phyloP scores from a whole-genome alignment of 805 yeast genomes.

The Kazachstania africana region DNA sequence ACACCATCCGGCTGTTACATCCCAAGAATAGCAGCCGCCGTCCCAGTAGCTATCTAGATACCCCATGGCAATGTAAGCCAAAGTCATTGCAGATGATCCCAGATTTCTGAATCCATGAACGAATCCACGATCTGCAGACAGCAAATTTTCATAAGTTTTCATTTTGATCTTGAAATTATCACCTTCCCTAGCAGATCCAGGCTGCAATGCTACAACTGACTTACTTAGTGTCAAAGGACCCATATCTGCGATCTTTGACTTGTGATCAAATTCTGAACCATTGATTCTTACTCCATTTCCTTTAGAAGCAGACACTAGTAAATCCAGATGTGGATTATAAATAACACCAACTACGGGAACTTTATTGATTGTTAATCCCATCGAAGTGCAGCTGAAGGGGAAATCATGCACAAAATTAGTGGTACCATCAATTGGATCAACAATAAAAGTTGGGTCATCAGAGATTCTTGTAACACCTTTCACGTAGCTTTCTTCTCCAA shows the following conservation, averaged over 20 bases:
- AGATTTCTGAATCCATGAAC: constrained; percentile 62
- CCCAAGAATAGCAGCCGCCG: constrained; percentile 63
- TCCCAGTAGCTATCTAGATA: constrained; percentile 55
- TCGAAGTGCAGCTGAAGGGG: constrained; percentile 52
- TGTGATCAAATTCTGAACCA: constrained; percentile 38
- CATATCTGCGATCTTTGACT: constrained; percentile 55
- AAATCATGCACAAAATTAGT: constrained; percentile 53
- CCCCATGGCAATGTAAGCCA: constrained; percentile 50
- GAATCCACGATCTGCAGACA: constrained; percentile 82
- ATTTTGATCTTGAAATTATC: constrained; percentile 69
- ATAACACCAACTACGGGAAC: constrained; percentile 52
- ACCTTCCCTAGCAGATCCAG: constrained; percentile 83
- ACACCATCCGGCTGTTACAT: constrained; percentile 61
- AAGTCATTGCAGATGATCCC: constrained; percentile 57
- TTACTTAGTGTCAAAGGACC: constrained; percentile 80
- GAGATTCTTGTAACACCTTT: constrained; percentile 37
- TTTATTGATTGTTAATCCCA: constrained; percentile 41
- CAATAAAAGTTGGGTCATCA: constrained; percentile 48
- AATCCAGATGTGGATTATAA: constrained; percentile 46
- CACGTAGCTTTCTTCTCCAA: constrained; percentile 51
- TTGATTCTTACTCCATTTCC: constrained; percentile 46
- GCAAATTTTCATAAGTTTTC: constrained; percentile 70
- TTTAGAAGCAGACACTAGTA: constrained; percentile 40
- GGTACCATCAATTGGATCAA: constrained; percentile 58
- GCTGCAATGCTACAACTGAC: constrained; percentile 81